Evolutionary conservation across 208 protist genomes (phyloP).

Genomic region (Acanthamoeba sp.): DNA sequence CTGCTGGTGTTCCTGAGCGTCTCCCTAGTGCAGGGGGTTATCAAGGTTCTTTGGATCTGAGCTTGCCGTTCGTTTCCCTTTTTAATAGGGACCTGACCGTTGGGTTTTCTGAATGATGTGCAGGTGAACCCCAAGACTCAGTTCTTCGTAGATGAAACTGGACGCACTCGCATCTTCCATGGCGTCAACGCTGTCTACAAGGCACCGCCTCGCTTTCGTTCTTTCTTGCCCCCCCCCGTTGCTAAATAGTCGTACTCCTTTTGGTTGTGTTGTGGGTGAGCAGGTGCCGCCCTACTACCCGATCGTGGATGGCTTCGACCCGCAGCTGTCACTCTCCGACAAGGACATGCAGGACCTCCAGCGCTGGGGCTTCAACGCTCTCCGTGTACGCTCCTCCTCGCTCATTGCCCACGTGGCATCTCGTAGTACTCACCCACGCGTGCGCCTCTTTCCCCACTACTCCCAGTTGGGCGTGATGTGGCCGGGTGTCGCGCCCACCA

Average conservation of each 20-base stretch:
- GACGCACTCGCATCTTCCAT: slow-evolving; percentile 80
- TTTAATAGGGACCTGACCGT: no score
- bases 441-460: no score
- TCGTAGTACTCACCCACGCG: no score
- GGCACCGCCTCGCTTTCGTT: background rate
- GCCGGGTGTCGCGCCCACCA: slow-evolving; percentile 83
- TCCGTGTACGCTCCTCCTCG: slow-evolving; percentile 46
- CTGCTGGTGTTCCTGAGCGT: background rate
- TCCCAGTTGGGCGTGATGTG: slow-evolving; percentile 82
- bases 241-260: no score
- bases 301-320: slow-evolving; percentile 51
- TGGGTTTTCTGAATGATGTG: no score
- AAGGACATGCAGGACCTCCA: slow-evolving; percentile 76
- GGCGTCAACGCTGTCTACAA: slow-evolving; percentile 86
- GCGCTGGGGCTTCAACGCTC: slow-evolving; percentile 81
- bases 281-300: slow-evolving; percentile 61
- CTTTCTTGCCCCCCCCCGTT: background rate
- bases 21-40: background rate
- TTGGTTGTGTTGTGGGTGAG: background rate
- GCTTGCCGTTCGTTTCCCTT: background rate
- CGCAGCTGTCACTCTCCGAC: slow-evolving; percentile 53
- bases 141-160: slow-evolving; percentile 79
- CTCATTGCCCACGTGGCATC: background rate
- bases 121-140: slow-evolving; percentile 78
- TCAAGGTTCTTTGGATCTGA: background rate